Percentiles rank a stretch among this genome's conserved stretches.
Conservation (phyloP, 179 eudicot genomes). For the Silene vulgaris region DNA sequence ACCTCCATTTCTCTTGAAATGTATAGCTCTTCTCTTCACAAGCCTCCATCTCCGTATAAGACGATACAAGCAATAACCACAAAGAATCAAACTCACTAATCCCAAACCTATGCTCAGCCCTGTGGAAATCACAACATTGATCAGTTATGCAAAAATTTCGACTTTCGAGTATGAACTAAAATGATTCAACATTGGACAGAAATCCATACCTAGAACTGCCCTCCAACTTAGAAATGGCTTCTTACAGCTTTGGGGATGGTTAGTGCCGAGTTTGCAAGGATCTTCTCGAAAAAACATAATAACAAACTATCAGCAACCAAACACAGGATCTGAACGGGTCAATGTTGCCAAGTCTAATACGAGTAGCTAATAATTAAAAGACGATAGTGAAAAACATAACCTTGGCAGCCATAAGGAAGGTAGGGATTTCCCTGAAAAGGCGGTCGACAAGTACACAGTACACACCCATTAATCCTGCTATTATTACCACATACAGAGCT, state of each 20-base stretch:
- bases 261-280: conserved; percentile 20
- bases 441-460: conserved; percentile 28
- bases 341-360: too few species aligned
- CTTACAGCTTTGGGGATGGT: conserved; percentile 19
- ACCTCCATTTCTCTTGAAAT: conserved; percentile 25
- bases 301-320: not conserved
- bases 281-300: conserved; percentile 14
- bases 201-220: conserved; percentile 9
- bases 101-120: conserved; percentile 22
- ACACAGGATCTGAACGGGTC: not conserved
- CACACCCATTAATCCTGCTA: conserved; percentile 22
- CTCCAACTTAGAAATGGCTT: conserved; percentile 19
- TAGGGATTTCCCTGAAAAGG: conserved; percentile 26
- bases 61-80: conserved; percentile 13
- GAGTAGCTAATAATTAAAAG: too few species aligned
- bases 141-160: not conserved
- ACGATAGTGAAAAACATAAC: not conserved
- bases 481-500: conserved; percentile 16
- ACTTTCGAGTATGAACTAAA: not conserved
- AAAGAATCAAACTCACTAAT: conserved; percentile 19
- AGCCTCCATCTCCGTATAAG: conserved; percentile 17
- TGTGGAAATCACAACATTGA: conserved; percentile 9
- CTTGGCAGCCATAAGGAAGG: conserved; percentile 25
- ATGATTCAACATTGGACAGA: not conserved
- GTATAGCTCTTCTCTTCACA: conserved; percentile 14